A percentile compares a stretch with the other conserved stretches of the same genome.
Conservation (phyloP, 2,329 filamentous ascomycete genomes). For the Chaetomiaceae sp. region DNA sequence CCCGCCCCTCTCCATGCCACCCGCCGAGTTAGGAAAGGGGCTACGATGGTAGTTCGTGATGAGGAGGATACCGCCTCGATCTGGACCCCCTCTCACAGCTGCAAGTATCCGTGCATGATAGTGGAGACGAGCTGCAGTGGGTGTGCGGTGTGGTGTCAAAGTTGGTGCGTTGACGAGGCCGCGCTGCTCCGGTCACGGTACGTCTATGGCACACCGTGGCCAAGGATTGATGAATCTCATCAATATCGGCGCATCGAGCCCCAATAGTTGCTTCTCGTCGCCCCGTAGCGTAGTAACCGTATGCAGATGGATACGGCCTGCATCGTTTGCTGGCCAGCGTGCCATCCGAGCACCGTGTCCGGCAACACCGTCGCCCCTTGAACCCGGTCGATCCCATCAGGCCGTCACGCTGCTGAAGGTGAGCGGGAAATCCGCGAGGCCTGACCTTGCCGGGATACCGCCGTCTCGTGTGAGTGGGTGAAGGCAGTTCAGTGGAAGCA, state of each 20-base stretch:
- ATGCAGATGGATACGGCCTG: background rate
- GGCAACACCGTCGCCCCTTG: background rate
- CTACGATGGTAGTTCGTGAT: no score
- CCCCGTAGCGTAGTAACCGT: background rate
- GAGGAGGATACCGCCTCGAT: no score
- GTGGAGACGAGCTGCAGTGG: no score
- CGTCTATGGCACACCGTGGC: no score
- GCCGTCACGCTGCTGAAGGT: background rate
- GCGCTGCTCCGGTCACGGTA: no score
- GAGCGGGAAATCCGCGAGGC: background rate
- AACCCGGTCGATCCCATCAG: background rate
- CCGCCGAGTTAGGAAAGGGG: no score
- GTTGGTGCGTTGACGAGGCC: no score
- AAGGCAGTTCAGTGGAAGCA: background rate
- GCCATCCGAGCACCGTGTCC: background rate
- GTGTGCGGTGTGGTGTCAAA: no score
- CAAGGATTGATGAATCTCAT: background rate
- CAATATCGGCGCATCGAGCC: background rate
- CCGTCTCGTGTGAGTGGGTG: background rate
- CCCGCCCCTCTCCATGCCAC: no score
- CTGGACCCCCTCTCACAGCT: no score
- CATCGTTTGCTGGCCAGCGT: background rate
- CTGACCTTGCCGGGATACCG: slow-evolving; percentile 7
- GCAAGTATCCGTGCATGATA: no score
- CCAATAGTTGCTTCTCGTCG: background rate